Base-by-base conservation (phyloP, 176 grass and related monocot genomes). In the Triticum urartu region DNA sequence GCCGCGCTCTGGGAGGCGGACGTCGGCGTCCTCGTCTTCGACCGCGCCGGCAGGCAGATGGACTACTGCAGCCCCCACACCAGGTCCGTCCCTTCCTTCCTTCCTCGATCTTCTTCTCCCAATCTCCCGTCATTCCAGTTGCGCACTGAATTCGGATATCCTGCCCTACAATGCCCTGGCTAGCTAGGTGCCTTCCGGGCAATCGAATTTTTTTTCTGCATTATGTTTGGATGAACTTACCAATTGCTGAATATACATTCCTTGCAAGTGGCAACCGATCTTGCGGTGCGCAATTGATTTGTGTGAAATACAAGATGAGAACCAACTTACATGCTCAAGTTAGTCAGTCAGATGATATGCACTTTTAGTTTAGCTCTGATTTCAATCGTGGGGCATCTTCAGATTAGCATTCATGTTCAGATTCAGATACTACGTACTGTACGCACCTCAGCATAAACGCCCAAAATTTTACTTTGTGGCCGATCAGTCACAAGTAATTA, bases 21-120 rank as follows among this genome's bases (percentile, higher is more conserved):
- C 68, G 50, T 93, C 39, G 89, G 86, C 34, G 72, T 84, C 20
- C 12, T 93, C 86, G 18, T 86, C 79, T 91, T 93, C 92, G 84
- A 86, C 89, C 8, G 59, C 75, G 68, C 13, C 15, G 92, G 83
- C 30, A 90, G 72, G 63, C 33, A 83, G 58, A 89, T 42, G 61
- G 40, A 93, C 68, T 93, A 86, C 68, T 80, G 85, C 85, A 72
- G 64, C 56, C 69, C 59, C 3, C 68, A 64, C 22, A 34, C 10
- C 74, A 93, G 83, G 91, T 45, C 25, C 25, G 25, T 25, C 25
- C 25, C 25, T 25, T 25, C 25, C 25, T 11, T 25, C 64, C 26
- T 34, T 18, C 15, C 14, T 34, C 65, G 3, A 36, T 21, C 33
- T 9, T 8, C 2, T 35, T 5, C 66, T 5, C 18, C 18, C 18